phyloP scores from a whole-genome alignment of 2,329 filamentous ascomycete species.

The Ascochyta clinopodiicola region DNA sequence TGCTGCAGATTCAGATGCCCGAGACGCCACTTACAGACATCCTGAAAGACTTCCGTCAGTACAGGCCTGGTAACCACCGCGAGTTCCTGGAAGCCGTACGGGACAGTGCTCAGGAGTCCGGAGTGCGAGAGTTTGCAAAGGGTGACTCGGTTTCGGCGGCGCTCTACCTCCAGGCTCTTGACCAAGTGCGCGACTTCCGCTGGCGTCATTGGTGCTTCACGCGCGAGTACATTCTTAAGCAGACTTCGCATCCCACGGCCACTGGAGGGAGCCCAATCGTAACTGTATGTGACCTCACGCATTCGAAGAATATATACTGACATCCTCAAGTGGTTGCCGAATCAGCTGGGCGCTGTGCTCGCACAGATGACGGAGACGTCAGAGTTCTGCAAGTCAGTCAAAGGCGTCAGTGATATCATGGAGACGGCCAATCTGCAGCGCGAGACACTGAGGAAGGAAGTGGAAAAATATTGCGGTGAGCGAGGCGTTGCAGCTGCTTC shows the following conservation, averaged over 20 bases:
- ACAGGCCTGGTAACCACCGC: slow-evolving; percentile 87
- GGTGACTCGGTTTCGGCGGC: slow-evolving; percentile 65
- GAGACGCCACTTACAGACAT: slow-evolving; percentile 87
- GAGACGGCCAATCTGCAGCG: slow-evolving; percentile 68
- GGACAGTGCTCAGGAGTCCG: slow-evolving; percentile 57
- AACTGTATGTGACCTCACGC: slow-evolving; percentile 54
- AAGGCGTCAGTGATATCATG: slow-evolving; percentile 68
- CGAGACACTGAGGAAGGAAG: slow-evolving; percentile 73
- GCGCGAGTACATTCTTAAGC: slow-evolving; percentile 82
- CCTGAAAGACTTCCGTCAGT: slow-evolving; percentile 85
- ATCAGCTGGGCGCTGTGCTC: slow-evolving; percentile 78
- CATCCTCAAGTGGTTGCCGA: slow-evolving; percentile 70
- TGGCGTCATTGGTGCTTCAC: slow-evolving; percentile 89
- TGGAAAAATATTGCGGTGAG: slow-evolving; percentile 75
- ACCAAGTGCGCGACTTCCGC: slow-evolving; percentile 81
- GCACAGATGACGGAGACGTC: slow-evolving; percentile 70
- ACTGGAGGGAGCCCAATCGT: slow-evolving; percentile 84
- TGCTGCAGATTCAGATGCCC: slow-evolving; percentile 87
- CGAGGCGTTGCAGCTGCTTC: slow-evolving; percentile 51
- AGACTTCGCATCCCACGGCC: slow-evolving; percentile 76
- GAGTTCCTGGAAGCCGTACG: slow-evolving; percentile 79
- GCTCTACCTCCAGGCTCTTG: slow-evolving; percentile 60
- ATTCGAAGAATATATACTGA: slow-evolving; percentile 6
- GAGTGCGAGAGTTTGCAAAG: slow-evolving; percentile 66
- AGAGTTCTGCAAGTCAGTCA: slow-evolving; percentile 53